Base-by-base conservation (phyloP, 2,329 filamentous ascomycete species). In the Coniella vitis region DNA sequence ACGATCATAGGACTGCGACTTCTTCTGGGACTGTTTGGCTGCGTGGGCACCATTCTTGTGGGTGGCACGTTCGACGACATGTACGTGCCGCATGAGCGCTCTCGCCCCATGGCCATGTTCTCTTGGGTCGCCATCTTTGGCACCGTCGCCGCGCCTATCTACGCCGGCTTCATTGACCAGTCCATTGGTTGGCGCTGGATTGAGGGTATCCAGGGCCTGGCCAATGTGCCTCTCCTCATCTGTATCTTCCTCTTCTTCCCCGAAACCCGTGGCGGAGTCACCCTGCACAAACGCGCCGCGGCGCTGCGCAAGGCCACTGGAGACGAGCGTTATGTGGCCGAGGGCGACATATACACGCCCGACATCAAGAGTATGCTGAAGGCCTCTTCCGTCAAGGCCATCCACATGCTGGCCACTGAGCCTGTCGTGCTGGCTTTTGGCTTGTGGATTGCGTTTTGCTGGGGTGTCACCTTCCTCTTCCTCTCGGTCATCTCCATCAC, bases 391-490 rank as follows among this genome's bases (percentile, higher is more conserved):
- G 67, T 76, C 55, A 76, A 51, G 41, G 48, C 51, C 25, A 48
- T 54, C 45, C 45, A 54, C 37, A 51, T 54, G 48, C 42, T 54
- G 3, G 31, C 40, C 32, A 51, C 48, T 29, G 51, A 54, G 51
- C 51, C 48, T n/a, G 48, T 51, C 37, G 51, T 54, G n/a, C 44
- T 51, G 37, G 31, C 45, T 12, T 54, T 54, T 25, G 48, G 48
- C 17, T 41, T 51, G 22, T 54, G 48, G 48, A 51, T 54, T 19
- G 51, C 48, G 21, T 51, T 54, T 35, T 51, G 48, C 55, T 77
- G 73, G 73, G 73, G 72, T 55, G 68, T 76, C 17, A 67, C 72
- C 38, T 77, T 76, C 66, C 66, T 76, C 45, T 77, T 77, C 69
- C 63, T 77, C 7, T 73, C 67, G 20, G 70, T 71, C 51, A 73